Evolutionary conservation across 2,329 filamentous ascomycete species (phyloP).

Genomic region (Venturia pyrina): DNA sequence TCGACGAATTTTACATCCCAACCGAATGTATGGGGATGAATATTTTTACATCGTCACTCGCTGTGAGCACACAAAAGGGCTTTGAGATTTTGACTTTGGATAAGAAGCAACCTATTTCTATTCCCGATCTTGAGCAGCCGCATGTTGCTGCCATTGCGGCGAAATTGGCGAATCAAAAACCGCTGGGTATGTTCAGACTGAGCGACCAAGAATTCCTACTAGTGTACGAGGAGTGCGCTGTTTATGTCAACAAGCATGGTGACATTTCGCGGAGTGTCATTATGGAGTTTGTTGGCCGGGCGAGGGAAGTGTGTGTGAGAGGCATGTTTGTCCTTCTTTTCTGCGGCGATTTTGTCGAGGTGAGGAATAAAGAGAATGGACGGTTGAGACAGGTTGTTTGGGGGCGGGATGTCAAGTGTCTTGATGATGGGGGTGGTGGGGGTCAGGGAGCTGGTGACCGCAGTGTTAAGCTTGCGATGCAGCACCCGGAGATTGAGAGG

Average conservation of each 20-base stretch:
- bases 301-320: slow-evolving; percentile 76
- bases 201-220: slow-evolving; percentile 73
- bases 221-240: slow-evolving; percentile 89
- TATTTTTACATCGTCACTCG: slow-evolving; percentile 88
- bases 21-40: slow-evolving; percentile 92
- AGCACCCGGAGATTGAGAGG: slow-evolving; percentile 76
- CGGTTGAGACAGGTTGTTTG: slow-evolving; percentile 88
- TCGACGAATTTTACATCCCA: slow-evolving; percentile 97
- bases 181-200: slow-evolving; percentile 92
- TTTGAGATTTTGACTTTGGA: slow-evolving; percentile 95
- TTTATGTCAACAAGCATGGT: slow-evolving; percentile 97
- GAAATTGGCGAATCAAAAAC: slow-evolving; percentile 72
- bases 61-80: slow-evolving; percentile 81
- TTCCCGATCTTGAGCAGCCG: slow-evolving; percentile 73
- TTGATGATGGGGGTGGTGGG: slow-evolving; percentile 56
- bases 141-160: slow-evolving; percentile 76
- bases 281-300: slow-evolving; percentile 98
- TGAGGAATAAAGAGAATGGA: slow-evolving; percentile 93
- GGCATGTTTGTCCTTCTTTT: slow-evolving; percentile 88
- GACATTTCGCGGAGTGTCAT: slow-evolving; percentile 89
- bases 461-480: slow-evolving; percentile 90
- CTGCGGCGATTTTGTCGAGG: slow-evolving; percentile 93
- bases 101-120: slow-evolving; percentile 91
- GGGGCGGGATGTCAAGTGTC: slow-evolving; percentile 76
- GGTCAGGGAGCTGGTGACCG: slow-evolving; percentile 32